phyloP scores from a whole-genome alignment of 441 rosid species.

The Macaranga tanarius region DNA sequence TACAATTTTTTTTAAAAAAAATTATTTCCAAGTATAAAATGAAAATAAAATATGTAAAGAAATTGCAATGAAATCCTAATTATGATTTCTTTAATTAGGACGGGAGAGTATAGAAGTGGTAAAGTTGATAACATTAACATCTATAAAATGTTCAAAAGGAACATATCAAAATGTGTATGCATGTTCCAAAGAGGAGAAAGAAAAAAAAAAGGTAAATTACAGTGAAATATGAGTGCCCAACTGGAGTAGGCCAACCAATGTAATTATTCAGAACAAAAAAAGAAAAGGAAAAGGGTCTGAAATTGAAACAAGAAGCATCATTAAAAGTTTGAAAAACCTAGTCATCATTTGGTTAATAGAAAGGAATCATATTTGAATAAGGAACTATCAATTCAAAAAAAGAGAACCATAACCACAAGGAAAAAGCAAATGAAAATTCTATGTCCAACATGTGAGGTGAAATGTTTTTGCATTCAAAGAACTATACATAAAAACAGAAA shows the following conservation, averaged over 20 bases:
- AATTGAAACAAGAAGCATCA: slow-evolving; percentile 25
- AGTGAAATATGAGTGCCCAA: background rate
- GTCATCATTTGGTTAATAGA: background rate
- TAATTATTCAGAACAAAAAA: slow-evolving; percentile 16
- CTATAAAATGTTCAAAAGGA: no score
- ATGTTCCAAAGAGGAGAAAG: no score
- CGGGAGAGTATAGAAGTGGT: background rate
- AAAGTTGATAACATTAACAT: background rate
- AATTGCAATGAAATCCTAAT: no score
- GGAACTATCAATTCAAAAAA: slow-evolving; percentile 9
- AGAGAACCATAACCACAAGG: slow-evolving; percentile 28
- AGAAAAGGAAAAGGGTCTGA: slow-evolving; percentile 4
- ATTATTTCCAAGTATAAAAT: no score
- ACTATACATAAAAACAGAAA: background rate
- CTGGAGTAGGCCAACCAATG: slow-evolving; percentile 19
- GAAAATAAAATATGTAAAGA: no score
- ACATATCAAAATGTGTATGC: no score
- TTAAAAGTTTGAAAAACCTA: slow-evolving; percentile 23
- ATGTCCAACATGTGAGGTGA: slow-evolving; percentile 21
- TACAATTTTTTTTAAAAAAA: no score
- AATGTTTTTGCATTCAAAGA: slow-evolving; percentile 19
- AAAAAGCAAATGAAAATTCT: slow-evolving; percentile 22
- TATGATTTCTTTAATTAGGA: no score
- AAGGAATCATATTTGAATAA: slow-evolving; percentile 10
- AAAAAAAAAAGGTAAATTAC: background rate